Base-by-base conservation (phyloP, 345 rosid genomes). In the Gossypium raimondii region DNA sequence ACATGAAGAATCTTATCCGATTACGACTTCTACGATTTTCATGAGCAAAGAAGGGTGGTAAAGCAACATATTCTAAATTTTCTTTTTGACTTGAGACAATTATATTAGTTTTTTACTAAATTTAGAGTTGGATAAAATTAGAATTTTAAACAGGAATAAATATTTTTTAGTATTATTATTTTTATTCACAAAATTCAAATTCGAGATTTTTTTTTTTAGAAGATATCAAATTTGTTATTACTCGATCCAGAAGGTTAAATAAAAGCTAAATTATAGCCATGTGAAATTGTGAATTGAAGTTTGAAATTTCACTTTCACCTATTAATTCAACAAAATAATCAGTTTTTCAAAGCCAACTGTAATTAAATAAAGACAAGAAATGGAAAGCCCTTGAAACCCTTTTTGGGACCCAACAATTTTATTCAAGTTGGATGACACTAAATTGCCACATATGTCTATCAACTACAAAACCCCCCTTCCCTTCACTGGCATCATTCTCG, bases 351-450 rank as follows among this genome's bases (percentile, higher is more conserved):
- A 75, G 78, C 85, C 89, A 86, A 85, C 88, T 81, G 89, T 78
- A 75, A 83, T 73, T 73, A 48, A 77, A 41, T 65, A 29, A 16
- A 52, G 29, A 58, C 25, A 48, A 58, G 58, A 73, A 51, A 72
- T 52, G 51, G 55, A 45, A 75, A 62, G 12, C 78, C 66, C 65
- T 78, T 76, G 80, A 73, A 56, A 72, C 34, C 76, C 57, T 45
- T 62, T 47, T 65, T 79, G 84, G 94, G 97, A 68, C 89, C 94
- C 83, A 80, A 7, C 77, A 78, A 9, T 13, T 63, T 63, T 20
- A 34, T 78, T 81, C 81, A 85, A 79, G 78, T 82, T 89, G 94
- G 86, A 82, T 87, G 88, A 89, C 91, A 88, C 92, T 81, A 77
- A 76, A 83, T 81, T 55, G 67, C 74, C 78, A 70, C 78, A 62